Evolutionary conservation across 306 rosid species (phyloP).

Genomic region (Gleditsia sinensis): DNA sequence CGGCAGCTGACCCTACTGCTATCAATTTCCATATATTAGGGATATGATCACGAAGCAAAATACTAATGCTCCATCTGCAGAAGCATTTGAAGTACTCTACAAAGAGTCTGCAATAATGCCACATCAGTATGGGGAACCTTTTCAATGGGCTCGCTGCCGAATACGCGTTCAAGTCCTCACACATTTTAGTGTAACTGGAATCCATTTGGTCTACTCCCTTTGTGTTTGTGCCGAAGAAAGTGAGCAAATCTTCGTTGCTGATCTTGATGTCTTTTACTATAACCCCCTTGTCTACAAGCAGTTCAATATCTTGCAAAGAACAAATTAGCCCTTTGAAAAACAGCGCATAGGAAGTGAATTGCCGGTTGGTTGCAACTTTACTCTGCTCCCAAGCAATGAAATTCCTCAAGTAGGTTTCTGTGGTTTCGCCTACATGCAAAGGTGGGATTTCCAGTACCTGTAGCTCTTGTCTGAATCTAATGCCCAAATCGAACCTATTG

Average conservation of each 20-base stretch:
- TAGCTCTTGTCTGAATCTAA: constrained; percentile 27
- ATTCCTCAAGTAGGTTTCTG: constrained; percentile 29
- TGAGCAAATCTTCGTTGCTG: constrained; percentile 14
- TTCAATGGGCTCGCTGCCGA: constrained; percentile 20
- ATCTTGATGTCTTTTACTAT: constrained; percentile 3
- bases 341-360: constrained; percentile 36
- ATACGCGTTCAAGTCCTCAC: constrained; percentile 33
- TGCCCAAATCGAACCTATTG: constrained; percentile 18
- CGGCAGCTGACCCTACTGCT: no score
- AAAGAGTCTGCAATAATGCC: constrained; percentile 21
- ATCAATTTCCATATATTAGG: no score
- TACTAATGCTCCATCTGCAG: no score
- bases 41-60: no score
- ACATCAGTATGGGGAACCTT: constrained; percentile 14
- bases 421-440: constrained; percentile 11
- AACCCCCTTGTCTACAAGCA: constrained; percentile 30
- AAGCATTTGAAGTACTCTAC: constrained; percentile 9
- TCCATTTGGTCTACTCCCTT: constrained; percentile 33
- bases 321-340: constrained; percentile 32
- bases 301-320: constrained; percentile 10
- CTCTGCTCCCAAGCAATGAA: no score
- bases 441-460: constrained; percentile 31
- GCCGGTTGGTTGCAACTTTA: constrained; percentile 5
- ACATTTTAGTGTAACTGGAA: constrained; percentile 21
- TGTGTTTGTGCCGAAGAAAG: constrained; percentile 12